Evolutionary conservation across 2,329 filamentous ascomycete genomes (phyloP).

Genomic region (Cercospora zeae-maydis): DNA sequence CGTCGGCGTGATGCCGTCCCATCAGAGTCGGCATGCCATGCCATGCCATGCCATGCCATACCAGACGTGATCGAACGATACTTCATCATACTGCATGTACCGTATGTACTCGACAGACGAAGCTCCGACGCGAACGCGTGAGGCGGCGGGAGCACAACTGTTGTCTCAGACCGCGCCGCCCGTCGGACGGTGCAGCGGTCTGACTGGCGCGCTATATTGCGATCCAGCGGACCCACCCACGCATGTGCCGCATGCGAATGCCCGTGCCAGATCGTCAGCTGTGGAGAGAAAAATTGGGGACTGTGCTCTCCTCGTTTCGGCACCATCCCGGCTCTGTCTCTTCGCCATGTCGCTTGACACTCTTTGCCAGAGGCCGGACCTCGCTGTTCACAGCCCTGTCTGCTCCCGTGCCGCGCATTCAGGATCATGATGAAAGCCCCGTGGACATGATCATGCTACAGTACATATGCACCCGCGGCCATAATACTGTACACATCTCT

Average conservation of each 20-base stretch:
- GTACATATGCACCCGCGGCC: no score
- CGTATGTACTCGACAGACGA: no score
- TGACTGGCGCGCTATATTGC: conserved; percentile 3
- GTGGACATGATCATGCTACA: no score
- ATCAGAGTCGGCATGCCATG: background rate
- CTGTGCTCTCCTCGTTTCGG: background rate
- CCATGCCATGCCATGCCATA: no score
- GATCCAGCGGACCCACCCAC: background rate
- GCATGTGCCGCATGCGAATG: background rate
- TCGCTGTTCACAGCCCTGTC: background rate
- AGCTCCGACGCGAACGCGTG: no score
- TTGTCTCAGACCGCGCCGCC: conserved; percentile 6
- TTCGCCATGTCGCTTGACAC: background rate
- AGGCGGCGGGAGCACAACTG: background rate
- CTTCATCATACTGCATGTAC: no score
- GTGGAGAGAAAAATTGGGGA: background rate
- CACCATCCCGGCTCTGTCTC: background rate
- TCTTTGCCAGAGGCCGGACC: background rate
- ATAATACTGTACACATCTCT: background rate
- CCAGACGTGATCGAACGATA: no score
- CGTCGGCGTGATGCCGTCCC: background rate
- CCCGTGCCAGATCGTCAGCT: background rate
- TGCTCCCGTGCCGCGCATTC: background rate
- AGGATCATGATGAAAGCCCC: no score
- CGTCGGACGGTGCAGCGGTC: background rate